Percentiles rank a stretch among this genome's conserved stretches.
phyloP scores from a whole-genome alignment of 176 grass and related monocot genomes.

The Lolium multiflorum region DNA sequence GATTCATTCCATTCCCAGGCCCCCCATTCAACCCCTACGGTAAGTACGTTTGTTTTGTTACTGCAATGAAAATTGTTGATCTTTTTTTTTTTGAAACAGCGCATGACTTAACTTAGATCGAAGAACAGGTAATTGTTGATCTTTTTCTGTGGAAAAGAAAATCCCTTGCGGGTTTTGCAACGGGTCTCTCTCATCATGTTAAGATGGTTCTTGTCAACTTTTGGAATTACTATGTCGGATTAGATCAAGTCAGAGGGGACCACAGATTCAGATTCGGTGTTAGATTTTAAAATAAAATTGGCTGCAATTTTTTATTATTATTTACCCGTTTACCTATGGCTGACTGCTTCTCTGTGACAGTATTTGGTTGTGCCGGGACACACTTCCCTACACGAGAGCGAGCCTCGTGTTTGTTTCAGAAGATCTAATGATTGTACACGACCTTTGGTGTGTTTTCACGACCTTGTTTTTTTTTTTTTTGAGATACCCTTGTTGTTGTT shows the following conservation, averaged over 20 bases:
- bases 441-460: constrained; percentile 38
- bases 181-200: neutral
- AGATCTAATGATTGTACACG: constrained; percentile 44
- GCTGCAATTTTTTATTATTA: constrained; percentile 7
- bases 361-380: constrained; percentile 47
- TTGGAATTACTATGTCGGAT: neutral
- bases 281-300: constrained; percentile 1
- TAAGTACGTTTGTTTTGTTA: neutral
- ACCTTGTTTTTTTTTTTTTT: neutral
- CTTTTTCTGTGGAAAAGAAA: neutral
- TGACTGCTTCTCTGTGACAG: constrained; percentile 51
- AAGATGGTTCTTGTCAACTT: neutral
- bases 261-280: neutral
- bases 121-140: too few species aligned
- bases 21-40: neutral
- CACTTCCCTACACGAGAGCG: neutral
- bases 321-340: neutral
- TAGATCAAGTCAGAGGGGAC: neutral
- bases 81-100: too few species aligned
- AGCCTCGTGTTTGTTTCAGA: constrained; percentile 51
- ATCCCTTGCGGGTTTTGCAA: neutral
- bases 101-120: too few species aligned
- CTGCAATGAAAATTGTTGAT: neutral
- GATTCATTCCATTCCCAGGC: neutral
- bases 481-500: neutral